phyloP scores from a whole-genome alignment of 2,329 filamentous ascomycete genomes.

The Sporothrix luriei region DNA sequence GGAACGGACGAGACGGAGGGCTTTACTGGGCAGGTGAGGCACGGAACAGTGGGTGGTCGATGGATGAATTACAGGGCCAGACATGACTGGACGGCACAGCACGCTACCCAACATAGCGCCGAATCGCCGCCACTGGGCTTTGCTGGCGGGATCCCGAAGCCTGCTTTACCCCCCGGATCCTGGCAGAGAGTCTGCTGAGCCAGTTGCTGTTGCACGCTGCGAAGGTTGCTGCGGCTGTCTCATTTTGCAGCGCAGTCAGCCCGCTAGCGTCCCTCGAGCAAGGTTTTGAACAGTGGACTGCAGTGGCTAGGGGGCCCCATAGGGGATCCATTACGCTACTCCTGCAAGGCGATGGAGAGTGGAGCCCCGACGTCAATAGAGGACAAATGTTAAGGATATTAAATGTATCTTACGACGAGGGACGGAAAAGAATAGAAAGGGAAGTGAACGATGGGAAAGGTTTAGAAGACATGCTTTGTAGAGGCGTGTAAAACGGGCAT shows the following conservation, averaged over 20 bases:
- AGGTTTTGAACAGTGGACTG: not conserved
- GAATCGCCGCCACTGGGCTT: slow-evolving; percentile 3
- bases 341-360: slow-evolving; percentile 6
- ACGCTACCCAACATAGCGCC: slow-evolving; percentile 10
- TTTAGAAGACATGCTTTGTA: too few relatives aligned
- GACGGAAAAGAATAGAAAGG: not conserved
- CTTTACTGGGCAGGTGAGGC: not conserved
- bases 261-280: not conserved
- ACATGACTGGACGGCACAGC: not conserved
- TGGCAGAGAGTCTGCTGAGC: not conserved
- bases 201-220: too few relatives aligned
- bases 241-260: not conserved
- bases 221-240: not conserved
- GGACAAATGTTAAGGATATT: not conserved
- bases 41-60: not conserved
- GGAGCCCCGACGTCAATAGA: not conserved
- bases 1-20: slow-evolving; percentile 9
- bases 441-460: too few relatives aligned
- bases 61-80: too few relatives aligned
- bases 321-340: not conserved
- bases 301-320: not conserved
- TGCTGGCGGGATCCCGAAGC: not conserved
- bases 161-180: not conserved
- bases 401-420: not conserved
- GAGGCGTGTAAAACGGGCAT: too few relatives aligned